Evolutionary conservation across 257 asterid species (phyloP).

Genomic region (Thymus mandschuricus): DNA sequence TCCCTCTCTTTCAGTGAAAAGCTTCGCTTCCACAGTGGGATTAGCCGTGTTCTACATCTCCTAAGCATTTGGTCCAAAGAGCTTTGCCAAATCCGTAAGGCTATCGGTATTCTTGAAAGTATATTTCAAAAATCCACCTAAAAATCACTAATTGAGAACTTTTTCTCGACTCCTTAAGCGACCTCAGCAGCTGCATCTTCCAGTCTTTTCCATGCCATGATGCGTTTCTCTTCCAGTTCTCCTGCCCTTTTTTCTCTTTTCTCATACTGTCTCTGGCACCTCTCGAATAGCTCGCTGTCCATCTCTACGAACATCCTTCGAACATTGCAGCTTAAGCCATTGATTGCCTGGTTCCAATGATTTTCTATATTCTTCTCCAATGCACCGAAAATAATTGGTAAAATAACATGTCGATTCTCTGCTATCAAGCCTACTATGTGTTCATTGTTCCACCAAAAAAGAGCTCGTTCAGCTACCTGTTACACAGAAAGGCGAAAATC

Average conservation of each 20-base stretch:
- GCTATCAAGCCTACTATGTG: slow-evolving; percentile 85
- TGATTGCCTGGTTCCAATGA: slow-evolving; percentile 95
- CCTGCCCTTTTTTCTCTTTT: slow-evolving; percentile 62
- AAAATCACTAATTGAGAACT: slow-evolving; percentile 20
- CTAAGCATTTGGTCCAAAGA: slow-evolving; percentile 29
- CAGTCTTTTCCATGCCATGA: slow-evolving; percentile 68
- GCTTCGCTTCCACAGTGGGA: slow-evolving; percentile 15
- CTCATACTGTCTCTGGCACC: slow-evolving; percentile 62
- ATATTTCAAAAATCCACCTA: slow-evolving; percentile 21
- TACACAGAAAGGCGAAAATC: slow-evolving; percentile 18
- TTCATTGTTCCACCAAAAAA: slow-evolving; percentile 97
- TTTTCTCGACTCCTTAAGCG: slow-evolving; percentile 22
- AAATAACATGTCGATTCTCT: slow-evolving; percentile 67
- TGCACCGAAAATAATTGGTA: slow-evolving; percentile 82
- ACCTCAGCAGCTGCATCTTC: slow-evolving; percentile 65
- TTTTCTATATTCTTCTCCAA: slow-evolving; percentile 65
- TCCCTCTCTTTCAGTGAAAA: slow-evolving; percentile 24
- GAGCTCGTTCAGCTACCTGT: slow-evolving; percentile 97
- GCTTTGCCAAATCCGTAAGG: slow-evolving; percentile 33
- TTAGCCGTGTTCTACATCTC: slow-evolving; percentile 21
- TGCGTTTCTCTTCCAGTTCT: slow-evolving; percentile 57
- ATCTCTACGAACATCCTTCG: slow-evolving; percentile 87
- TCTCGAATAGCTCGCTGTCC: slow-evolving; percentile 78
- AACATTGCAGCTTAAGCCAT: slow-evolving; percentile 82
- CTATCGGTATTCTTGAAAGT: slow-evolving; percentile 28